A percentile compares a stretch with the other conserved stretches of the same genome.
Conservation (phyloP, 495 filamentous ascomycete species). For the Evernia prunastri region DNA sequence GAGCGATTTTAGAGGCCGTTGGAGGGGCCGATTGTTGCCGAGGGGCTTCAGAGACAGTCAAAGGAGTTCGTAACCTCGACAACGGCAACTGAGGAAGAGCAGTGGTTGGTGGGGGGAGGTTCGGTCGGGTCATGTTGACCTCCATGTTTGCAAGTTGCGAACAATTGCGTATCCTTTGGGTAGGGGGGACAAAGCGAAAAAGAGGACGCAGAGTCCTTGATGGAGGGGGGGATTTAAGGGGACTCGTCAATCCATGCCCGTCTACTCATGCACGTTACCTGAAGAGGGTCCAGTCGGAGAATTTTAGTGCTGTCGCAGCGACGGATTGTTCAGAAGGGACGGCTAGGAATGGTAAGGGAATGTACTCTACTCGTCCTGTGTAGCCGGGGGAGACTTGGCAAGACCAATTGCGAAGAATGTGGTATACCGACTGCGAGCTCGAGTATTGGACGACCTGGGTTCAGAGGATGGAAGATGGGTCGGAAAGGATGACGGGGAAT, state of each 20-base stretch:
- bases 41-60: constrained; percentile 40
- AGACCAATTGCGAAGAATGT: neutral
- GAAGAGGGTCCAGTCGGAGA: neutral
- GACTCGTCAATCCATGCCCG: neutral
- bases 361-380: neutral
- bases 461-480: neutral
- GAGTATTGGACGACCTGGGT: neutral
- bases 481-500: neutral
- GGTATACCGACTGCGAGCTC: neutral
- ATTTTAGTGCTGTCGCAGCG: neutral
- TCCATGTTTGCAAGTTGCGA: constrained; percentile 14
- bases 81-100: constrained; percentile 64
- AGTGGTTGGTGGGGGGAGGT: constrained; percentile 56
- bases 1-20: constrained; percentile 46
- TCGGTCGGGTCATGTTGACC: constrained; percentile 30
- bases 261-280: neutral
- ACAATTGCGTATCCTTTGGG: neutral
- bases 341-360: neutral
- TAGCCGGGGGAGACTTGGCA: neutral
- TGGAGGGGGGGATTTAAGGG: neutral
- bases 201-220: neutral
- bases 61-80: constrained; percentile 60
- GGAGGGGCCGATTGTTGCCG: constrained; percentile 39
- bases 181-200: neutral
- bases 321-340: neutral